Percentiles rank a stretch among this genome's conserved stretches.
phyloP scores from a whole-genome alignment of 306 rosid species.

The Leucaena leucocephala region DNA sequence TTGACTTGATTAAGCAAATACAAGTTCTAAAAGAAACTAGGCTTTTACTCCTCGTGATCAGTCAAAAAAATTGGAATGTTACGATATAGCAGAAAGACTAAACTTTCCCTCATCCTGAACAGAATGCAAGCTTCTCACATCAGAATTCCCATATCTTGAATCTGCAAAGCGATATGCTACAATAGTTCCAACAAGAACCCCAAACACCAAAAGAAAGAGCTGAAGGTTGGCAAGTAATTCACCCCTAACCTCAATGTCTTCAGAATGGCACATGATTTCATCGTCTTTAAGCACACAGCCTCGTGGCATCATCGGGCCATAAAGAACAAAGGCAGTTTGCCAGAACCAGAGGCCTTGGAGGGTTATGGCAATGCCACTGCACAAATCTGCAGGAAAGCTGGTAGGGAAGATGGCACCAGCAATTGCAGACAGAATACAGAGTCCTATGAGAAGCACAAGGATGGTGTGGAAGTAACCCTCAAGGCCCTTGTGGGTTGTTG shows the following conservation, averaged over 20 bases:
- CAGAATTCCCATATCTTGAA: constrained; percentile 60
- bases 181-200: constrained; percentile 63
- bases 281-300: constrained; percentile 68
- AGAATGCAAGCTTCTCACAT: constrained; percentile 37
- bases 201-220: constrained; percentile 61
- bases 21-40: constrained; percentile 26
- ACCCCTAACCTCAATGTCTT: constrained; percentile 76
- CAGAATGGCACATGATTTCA: constrained; percentile 62
- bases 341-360: constrained; percentile 98
- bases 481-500: constrained; percentile 88
- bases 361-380: constrained; percentile 71
- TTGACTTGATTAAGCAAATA: constrained; percentile 32
- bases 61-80: neutral
- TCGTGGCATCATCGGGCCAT: constrained; percentile 88
- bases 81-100: constrained; percentile 18
- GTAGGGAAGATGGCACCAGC: constrained; percentile 79
- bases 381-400: constrained; percentile 75
- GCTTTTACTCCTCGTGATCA: constrained; percentile 25
- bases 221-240: constrained; percentile 95
- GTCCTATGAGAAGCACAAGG: constrained; percentile 76
- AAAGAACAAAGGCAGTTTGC: constrained; percentile 94
- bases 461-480: constrained; percentile 90
- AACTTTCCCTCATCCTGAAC: constrained; percentile 43
- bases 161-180: constrained; percentile 60
- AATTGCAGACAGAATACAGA: constrained; percentile 65